Evolutionary conservation across 805 yeast genomes (phyloP).

Genomic region (Metschnikowia peoriensis): DNA sequence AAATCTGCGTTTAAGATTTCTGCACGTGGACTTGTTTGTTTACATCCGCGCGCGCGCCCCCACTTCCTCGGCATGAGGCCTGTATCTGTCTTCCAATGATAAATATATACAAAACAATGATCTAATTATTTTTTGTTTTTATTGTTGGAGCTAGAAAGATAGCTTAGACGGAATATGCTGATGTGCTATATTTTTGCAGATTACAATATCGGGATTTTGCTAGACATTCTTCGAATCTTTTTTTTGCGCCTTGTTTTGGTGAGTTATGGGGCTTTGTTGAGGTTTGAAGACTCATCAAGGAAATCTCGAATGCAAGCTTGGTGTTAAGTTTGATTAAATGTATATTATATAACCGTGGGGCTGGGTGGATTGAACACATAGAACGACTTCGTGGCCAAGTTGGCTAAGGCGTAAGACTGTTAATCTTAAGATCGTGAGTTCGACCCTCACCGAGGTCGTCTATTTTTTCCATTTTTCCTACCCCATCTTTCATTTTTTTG

Average conservation of each 20-base stretch:
- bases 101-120: too few relatives aligned
- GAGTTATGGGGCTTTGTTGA: too few relatives aligned
- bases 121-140: too few relatives aligned
- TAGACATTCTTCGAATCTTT: too few relatives aligned
- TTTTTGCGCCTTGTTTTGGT: too few relatives aligned
- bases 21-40: background rate
- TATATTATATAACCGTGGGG: too few relatives aligned
- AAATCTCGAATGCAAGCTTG: background rate
- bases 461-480: too few relatives aligned
- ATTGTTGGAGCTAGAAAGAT: too few relatives aligned
- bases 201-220: too few relatives aligned
- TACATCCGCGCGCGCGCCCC: background rate
- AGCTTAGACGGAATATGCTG: too few relatives aligned
- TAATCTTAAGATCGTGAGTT: slow-evolving; percentile 24
- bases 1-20: background rate
- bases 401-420: slow-evolving; percentile 24
- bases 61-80: background rate
- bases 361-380: background rate
- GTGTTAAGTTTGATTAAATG: background rate
- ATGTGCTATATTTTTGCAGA: too few relatives aligned
- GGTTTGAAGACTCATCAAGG: background rate
- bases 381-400: slow-evolving; percentile 22
- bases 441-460: slow-evolving; percentile 24
- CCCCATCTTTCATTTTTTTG: background rate
- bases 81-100: background rate